These are phyloP conservation scores for Lactarius trivialis DNA, from an alignment of 768 basidiomycete species.

Conservation along the genomic window DNA sequence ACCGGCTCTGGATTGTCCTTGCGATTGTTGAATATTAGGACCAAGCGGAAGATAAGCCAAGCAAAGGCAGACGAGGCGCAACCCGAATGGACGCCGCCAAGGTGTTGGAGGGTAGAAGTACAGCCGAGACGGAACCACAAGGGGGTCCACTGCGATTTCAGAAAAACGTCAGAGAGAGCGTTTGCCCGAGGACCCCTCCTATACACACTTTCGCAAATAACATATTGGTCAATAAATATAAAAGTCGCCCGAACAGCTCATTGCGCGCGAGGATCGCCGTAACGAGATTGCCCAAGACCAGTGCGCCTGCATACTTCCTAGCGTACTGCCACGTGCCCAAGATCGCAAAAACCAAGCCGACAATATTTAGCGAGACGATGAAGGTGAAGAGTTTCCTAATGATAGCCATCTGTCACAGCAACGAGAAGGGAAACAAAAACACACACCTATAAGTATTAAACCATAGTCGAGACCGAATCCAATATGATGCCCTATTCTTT, in stretches of 20 bases:
- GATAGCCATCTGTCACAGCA: background rate
- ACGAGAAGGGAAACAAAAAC: background rate
- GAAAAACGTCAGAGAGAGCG: background rate
- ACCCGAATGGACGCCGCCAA: slow-evolving; percentile 75
- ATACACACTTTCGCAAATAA: slow-evolving; percentile 34
- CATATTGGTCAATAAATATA: slow-evolving; percentile 33
- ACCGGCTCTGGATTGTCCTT: slow-evolving; percentile 48
- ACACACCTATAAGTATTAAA: slow-evolving; percentile 35
- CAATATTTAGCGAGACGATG: slow-evolving; percentile 30
- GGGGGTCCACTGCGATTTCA: slow-evolving; percentile 33
- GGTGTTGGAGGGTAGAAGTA: slow-evolving; percentile 43
- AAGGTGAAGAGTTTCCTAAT: slow-evolving; percentile 34
- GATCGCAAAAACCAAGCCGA: slow-evolving; percentile 31
- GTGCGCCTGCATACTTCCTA: slow-evolving; percentile 32
- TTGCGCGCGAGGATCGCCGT: slow-evolving; percentile 39
- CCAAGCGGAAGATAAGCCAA: slow-evolving; percentile 62
- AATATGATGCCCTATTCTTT: slow-evolving; percentile 26
- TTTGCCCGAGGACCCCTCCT: background rate
- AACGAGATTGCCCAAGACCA: slow-evolving; percentile 37
- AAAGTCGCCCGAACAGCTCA: slow-evolving; percentile 36
- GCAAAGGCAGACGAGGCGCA: slow-evolving; percentile 64
- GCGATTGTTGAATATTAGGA: slow-evolving; percentile 46
- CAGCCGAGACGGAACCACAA: slow-evolving; percentile 35
- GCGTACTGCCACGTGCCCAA: slow-evolving; percentile 33
- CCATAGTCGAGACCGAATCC: slow-evolving; percentile 32